Base-by-base conservation (phyloP, 352 stramenopile species). In the Globisporangium megalacanthum region DNA sequence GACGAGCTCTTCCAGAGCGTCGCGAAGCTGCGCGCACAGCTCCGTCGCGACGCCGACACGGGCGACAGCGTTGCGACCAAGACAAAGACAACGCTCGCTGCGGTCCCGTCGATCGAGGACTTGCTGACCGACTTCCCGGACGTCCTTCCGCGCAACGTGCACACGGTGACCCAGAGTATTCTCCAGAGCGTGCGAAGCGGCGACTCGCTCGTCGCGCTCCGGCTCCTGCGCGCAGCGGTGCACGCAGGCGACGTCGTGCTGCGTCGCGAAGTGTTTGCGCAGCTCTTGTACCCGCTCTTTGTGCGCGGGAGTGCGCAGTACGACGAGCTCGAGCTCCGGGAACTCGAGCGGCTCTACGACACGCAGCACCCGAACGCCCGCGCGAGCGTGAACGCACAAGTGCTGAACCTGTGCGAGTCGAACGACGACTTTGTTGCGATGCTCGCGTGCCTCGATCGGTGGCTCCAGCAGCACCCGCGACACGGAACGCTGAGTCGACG, bases 341-440 rank as follows among this genome's bases (percentile, higher is more conserved):
- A 86, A 48, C 60, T 88, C 19, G 75, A 90, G 65, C 68, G 69
- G n/a, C 70, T 77, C n/a, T 90, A 75, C 50, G 73, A 90, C 49
- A 59, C 42, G 17, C 72, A 82, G 54, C 65, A 90, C 49, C 68
- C 67, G 17, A 52, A 59, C 6, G 25, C 76, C 47, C 73, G 73
- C 45, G 53, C 56, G 17, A 47, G 68, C 14, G 49, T 90, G 36
- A 83, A 85, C 53, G 64, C 79, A 11, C 67, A 88, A 42, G 60
- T 90, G 19, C 47, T 90, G n/a, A 86, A 88, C 49, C 65, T 88
- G 20, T 90, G 79, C 45, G 73, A 85, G 44, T 79, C 75, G 2
- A 84, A 83, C 49, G 63, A 84, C 36, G 77, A 90, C 29, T 58
- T 90, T 20, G 69, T 65, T 25, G 86, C 77, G 3, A 72, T 83